Conservation (phyloP, 345 rosid genomes). For the Ailanthus altissimus region DNA sequence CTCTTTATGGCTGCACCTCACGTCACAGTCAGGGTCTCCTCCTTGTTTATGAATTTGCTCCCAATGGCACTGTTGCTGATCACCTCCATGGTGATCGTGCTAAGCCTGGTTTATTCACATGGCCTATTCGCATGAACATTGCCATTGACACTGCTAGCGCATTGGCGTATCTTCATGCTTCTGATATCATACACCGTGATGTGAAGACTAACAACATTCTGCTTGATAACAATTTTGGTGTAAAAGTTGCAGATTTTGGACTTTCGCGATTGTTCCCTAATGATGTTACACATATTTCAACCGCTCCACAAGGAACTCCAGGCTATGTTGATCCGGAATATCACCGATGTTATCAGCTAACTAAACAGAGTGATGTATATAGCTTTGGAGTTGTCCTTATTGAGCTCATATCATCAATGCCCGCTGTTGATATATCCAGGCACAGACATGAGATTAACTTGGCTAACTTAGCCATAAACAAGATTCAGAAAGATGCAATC, state of each 20-base stretch:
- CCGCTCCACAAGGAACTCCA: conserved; percentile 75
- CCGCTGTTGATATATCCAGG: conserved; percentile 65
- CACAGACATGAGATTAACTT: conserved; percentile 54
- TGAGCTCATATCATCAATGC: conserved; percentile 65
- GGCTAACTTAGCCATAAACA: conserved; percentile 58
- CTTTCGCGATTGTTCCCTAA: conserved; percentile 53
- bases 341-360: conserved; percentile 61
- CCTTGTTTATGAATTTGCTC: conserved; percentile 63
- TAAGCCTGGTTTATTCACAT: conserved; percentile 36
- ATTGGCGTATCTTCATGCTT: conserved; percentile 65
- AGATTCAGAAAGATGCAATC: conserved; percentile 41
- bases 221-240: conserved; percentile 51
- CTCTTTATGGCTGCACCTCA: conserved; percentile 71
- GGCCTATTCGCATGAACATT: conserved; percentile 58
- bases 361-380: conserved; percentile 65
- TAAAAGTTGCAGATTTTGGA: conserved; percentile 74
- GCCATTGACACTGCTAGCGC: conserved; percentile 68
- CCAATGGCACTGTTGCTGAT: conserved; percentile 67
- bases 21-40: conserved; percentile 54
- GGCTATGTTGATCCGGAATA: conserved; percentile 76
- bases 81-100: conserved; percentile 53
- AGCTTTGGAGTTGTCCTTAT: conserved; percentile 76
- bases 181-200: conserved; percentile 59
- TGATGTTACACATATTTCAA: conserved; percentile 64
- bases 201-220: conserved; percentile 72